Conservation (phyloP, 345 rosid species). For the Gossypium turneri region DNA sequence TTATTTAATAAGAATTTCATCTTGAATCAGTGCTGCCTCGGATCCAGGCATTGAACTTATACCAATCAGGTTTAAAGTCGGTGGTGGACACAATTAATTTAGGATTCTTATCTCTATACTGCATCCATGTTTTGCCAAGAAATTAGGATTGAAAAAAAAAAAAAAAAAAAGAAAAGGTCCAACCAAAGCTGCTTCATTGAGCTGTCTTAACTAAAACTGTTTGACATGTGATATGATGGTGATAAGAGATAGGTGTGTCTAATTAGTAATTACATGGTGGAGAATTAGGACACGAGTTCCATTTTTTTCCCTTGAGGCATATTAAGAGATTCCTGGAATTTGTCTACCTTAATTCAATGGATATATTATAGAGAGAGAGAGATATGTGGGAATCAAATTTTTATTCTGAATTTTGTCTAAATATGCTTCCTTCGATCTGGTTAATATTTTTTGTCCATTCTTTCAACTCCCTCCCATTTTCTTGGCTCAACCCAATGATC, state of each 20-base stretch:
- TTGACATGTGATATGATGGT: conserved; percentile 8
- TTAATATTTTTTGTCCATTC: conserved; percentile 1
- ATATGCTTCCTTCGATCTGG: not conserved
- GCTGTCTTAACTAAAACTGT: conserved; percentile 9
- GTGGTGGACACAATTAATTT: conserved; percentile 4
- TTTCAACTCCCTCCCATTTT: not conserved
- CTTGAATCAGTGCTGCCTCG: not conserved
- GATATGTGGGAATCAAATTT: not conserved
- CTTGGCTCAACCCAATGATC: not conserved
- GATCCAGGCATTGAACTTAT: not conserved
- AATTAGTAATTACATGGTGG: conserved; percentile 9
- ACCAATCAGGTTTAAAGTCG: not conserved
- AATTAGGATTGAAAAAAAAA: not conserved
- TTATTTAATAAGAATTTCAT: not conserved
- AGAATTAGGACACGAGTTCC: conserved; percentile 7
- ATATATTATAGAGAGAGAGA: no score
- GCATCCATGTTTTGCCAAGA: not conserved
- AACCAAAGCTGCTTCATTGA: conserved; percentile 11
- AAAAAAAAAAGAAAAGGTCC: not conserved
- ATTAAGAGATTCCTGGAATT: conserved; percentile 4
- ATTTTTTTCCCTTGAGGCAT: not conserved
- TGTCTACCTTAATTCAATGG: not conserved
- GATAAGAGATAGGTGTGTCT: conserved; percentile 2
- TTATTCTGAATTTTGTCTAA: not conserved
- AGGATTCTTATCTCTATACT: not conserved